Conservation (phyloP, 2,329 filamentous ascomycete species). For the Laburnicola sp. region DNA sequence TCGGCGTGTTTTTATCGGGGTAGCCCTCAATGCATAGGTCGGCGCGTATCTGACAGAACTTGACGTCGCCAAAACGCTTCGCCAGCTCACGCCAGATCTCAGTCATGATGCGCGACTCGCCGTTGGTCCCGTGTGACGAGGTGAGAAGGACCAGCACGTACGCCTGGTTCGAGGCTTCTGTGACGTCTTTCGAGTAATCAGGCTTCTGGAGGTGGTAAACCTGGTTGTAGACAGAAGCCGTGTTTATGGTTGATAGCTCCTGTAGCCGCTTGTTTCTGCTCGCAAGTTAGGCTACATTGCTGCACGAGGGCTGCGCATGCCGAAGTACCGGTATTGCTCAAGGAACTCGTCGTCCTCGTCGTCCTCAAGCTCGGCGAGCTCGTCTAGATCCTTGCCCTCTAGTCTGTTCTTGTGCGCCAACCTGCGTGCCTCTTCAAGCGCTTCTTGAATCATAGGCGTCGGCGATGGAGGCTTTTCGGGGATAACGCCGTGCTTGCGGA, state of each 20-base stretch:
- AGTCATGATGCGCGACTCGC: constrained; percentile 79
- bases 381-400: constrained; percentile 92
- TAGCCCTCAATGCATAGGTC: constrained; percentile 96
- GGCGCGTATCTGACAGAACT: constrained; percentile 94
- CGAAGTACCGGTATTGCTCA: constrained; percentile 70
- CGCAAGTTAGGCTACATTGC: not conserved
- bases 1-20: constrained; percentile 91
- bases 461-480: constrained; percentile 97
- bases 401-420: constrained; percentile 89
- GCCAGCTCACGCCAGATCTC: constrained; percentile 87
- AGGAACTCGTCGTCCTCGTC: constrained; percentile 93
- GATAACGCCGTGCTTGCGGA: constrained; percentile 93
- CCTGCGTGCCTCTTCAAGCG: constrained; percentile 77
- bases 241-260: constrained; percentile 74
- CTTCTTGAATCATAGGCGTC: constrained; percentile 94
- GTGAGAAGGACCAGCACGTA: constrained; percentile 78
- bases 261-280: constrained; percentile 75
- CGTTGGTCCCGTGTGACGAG: constrained; percentile 74
- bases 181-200: constrained; percentile 89
- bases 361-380: constrained; percentile 91
- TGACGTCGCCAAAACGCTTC: constrained; percentile 84
- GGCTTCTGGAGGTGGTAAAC: constrained; percentile 95
- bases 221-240: constrained; percentile 79
- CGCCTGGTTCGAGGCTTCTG: constrained; percentile 76
- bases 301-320: not conserved